Conservation (phyloP, 202 grass and related monocot genomes). For the Hordeum pubiflorum region DNA sequence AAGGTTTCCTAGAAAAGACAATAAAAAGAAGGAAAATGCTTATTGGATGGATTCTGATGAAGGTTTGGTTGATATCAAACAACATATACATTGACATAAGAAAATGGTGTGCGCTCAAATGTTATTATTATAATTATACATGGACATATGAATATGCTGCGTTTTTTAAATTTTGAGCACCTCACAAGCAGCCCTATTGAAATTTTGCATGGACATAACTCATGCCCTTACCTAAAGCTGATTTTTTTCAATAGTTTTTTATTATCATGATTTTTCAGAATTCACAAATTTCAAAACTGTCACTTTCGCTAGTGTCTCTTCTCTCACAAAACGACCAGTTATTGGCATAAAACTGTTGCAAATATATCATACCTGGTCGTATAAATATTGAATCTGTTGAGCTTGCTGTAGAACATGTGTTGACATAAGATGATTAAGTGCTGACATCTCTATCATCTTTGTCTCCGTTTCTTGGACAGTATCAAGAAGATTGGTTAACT, state of each 20-base stretch:
- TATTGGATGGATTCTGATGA: not conserved
- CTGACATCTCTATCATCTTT: conserved; percentile 99
- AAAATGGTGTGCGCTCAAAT: not conserved
- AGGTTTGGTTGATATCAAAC: not conserved
- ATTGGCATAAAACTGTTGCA: not conserved
- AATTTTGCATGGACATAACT: not conserved
- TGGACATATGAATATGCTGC: not conserved
- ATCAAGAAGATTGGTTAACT: conserved; percentile 76
- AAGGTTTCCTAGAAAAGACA: not conserved
- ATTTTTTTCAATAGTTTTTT: not conserved
- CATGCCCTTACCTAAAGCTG: not conserved
- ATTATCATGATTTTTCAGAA: not conserved
- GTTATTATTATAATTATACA: not conserved
- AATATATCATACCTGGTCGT: conserved; percentile 61
- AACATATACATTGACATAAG: not conserved
- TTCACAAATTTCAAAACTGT: not conserved
- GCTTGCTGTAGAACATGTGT: conserved; percentile 89
- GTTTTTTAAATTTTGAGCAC: not conserved
- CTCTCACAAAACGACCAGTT: not conserved
- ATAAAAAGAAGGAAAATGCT: not conserved
- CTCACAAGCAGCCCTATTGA: not conserved
- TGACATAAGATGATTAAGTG: conserved; percentile 89
- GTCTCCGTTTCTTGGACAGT: conserved; percentile 86
- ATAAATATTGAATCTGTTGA: conserved; percentile 84
- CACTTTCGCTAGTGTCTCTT: not conserved